Conservation (phyloP, 306 rosid genomes). For the Nissolia schottii region DNA sequence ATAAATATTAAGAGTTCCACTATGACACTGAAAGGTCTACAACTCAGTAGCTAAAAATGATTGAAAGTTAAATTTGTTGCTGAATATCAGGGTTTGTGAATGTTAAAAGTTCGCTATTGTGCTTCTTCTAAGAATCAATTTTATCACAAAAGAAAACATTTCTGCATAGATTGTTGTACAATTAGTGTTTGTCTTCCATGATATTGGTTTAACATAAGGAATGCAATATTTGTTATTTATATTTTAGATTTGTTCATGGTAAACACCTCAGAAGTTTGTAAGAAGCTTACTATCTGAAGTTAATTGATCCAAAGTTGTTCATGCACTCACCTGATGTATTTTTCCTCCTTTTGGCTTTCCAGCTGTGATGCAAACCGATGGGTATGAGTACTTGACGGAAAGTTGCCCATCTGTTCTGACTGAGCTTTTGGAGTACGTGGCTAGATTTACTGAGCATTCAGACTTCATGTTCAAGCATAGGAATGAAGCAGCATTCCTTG, state of each 20-base stretch:
- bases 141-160: background rate
- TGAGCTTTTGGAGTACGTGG: slow-evolving; percentile 84
- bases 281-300: background rate
- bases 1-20: background rate
- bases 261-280: background rate
- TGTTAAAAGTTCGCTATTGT: background rate
- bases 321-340: background rate
- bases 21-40: background rate
- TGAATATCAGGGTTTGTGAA: background rate
- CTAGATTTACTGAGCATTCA: slow-evolving; percentile 70
- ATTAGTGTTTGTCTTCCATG: background rate
- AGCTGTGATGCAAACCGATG: slow-evolving; percentile 95
- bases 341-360: slow-evolving; percentile 11
- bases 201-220: background rate
- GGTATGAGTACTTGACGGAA: slow-evolving; percentile 82
- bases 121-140: background rate
- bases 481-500: slow-evolving; percentile 60
- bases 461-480: slow-evolving; percentile 52
- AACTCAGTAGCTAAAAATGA: background rate
- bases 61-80: background rate
- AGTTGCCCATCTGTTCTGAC: slow-evolving; percentile 83
- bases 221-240: background rate
- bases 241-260: background rate
- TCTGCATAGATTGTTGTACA: background rate
- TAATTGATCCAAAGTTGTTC: background rate